Base-by-base conservation (phyloP, 805 yeast genomes). In the Saccharomyces kudriavzevii region DNA sequence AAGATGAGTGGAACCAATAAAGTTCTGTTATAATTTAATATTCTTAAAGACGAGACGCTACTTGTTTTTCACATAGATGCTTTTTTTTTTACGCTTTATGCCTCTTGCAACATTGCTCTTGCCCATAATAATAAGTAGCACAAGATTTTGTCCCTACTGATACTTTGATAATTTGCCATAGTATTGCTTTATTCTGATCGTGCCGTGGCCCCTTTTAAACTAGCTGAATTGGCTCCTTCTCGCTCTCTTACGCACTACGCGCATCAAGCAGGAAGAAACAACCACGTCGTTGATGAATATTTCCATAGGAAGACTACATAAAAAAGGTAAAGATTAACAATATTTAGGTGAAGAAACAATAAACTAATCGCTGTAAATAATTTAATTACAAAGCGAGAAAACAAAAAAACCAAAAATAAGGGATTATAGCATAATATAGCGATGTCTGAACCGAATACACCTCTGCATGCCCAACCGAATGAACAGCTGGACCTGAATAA, bases 371-470 rank as follows among this genome's bases (percentile, higher is more conserved):
- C 9, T 17, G 43, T 20, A 6, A 3, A 35, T 2, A 17, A 22
- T 35, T 6, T 5, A 35, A 40, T n/a, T n/a, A 17, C 49, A 14
- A 14, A 13, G 35, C 30, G 20, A 30, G 47, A n/a, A 30, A 40
- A 45, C 28, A n/a, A 31, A 17, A 14, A 6, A 13, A 4, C 47
- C 35, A 25, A 25, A 17, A 26, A 48, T n/a, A 26, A 27, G 14
- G 24, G 17, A 5, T 40, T 8, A 3, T 20, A 6, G 14, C 35
- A n/a, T 4, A 29, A 13, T 5, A 49, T 8, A n/a, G 27, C 13
- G 8, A 61, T 60, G 63, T 57, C 63, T 29, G 60, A 62, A 45
- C 71, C 71, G 4, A 58, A 53, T 5, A 67, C 71, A 5, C 71
- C 71, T 3, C 47, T 60, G 26, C 71, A 67, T 54, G 62, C 66